A percentile compares a stretch with the other conserved stretches of the same genome.
Evolutionary conservation across 495 filamentous ascomycete genomes (phyloP).

Genomic region (Barbatosphaeria neglecta): DNA sequence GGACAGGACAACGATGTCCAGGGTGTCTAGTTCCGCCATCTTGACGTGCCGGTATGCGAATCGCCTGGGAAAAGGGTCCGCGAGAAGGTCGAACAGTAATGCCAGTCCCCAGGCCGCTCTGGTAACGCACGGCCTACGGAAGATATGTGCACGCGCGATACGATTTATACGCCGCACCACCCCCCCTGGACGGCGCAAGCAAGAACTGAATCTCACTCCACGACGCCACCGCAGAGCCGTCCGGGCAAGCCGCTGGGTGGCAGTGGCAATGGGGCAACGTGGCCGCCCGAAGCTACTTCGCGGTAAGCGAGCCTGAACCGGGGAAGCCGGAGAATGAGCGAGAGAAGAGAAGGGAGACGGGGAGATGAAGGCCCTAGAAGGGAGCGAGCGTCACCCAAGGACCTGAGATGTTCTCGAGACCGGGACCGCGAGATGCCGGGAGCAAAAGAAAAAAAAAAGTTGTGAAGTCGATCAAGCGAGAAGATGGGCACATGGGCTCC

Average conservation of each 20-base stretch:
- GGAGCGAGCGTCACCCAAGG: no score
- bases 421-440: no score
- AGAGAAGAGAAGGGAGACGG: neutral
- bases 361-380: no score
- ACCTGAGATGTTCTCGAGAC: no score
- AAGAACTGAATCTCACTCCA: neutral
- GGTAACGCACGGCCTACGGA: no score
- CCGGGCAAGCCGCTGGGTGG: neutral
- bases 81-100: neutral
- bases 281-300: neutral
- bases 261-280: no score
- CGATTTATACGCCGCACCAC: neutral
- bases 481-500: no score
- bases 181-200: neutral
- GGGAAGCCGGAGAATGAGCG: neutral
- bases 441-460: no score
- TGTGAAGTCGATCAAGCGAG: no score
- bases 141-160: no score
- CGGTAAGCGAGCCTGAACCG: neutral
- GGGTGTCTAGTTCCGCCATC: constrained; percentile 93
- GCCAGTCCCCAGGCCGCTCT: no score
- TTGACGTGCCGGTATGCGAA: constrained; percentile 8
- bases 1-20: constrained; percentile 85
- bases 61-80: neutral
- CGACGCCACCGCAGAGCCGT: neutral